Conservation (phyloP, 1,284 basidiomycete genomes). For the Puccinia horiana region DNA sequence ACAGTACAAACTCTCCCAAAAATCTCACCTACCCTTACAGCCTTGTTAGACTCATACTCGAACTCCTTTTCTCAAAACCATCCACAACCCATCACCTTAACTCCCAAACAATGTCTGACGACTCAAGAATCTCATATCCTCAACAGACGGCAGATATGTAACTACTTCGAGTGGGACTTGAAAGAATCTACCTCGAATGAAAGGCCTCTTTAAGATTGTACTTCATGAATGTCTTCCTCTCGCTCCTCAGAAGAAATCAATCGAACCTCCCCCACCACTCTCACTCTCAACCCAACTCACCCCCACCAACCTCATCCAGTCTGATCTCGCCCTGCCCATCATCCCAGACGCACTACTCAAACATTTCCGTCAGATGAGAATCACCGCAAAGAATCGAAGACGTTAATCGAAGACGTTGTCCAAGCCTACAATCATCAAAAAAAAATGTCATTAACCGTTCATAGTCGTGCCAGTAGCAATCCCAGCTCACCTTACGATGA, state of each 20-base stretch:
- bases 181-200: no score
- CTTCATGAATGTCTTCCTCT: no score
- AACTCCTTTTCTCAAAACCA: no score
- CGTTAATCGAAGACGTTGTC: background rate
- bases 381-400: background rate
- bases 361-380: conserved; percentile 40
- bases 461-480: conserved; percentile 32
- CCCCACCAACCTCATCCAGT: background rate
- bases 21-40: no score
- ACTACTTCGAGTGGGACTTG: no score
- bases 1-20: no score
- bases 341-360: conserved; percentile 39
- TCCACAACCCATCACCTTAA: no score
- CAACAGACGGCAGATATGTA: no score
- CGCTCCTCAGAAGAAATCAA: background rate
- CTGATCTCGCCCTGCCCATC: conserved; percentile 26
- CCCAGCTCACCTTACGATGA: conserved; percentile 35
- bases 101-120: no score
- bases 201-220: no score
- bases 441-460: background rate
- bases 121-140: no score
- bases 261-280: background rate
- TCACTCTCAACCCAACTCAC: background rate
- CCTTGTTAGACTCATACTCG: no score
- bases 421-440: background rate